Evolutionary conservation across 2,329 filamentous ascomycete species (phyloP), one percentile per base, ranked within the genome.

Genomic region (Aspergillus japonicus): DNA sequence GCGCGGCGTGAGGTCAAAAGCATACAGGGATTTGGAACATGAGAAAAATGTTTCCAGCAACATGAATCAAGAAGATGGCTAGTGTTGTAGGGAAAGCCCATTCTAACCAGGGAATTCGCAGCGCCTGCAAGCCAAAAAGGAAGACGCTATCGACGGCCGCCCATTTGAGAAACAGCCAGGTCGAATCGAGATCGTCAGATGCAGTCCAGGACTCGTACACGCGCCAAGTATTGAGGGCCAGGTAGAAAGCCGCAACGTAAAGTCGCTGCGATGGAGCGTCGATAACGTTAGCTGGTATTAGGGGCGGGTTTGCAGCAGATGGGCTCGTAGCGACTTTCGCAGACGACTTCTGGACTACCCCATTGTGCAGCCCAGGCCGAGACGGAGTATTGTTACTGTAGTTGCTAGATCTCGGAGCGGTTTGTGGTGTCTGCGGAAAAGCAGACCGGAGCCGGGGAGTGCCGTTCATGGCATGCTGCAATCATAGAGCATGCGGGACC

Each of bases 41-140:
- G 67, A 97, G 79, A 80, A 96, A 88, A 67, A 88, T 89, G 79
- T 97, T 92, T 55, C 90, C 75, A 2, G 89, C 72, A 2, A 89
- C 83, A 74, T 97, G 92, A 3, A 83, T 66, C 50, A 90, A 75
- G 70, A 95, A 96, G 23, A 93, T 78, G 33, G 85, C 80, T 47
- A 89, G 84, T 56, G 91, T 89, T 0, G 87, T 87, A 39, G 85
- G 83, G 70, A 91, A 90, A 48, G 91, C 91, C 80, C 94, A 91
- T 80, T 98, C 92, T 60, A 99, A 82, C 96, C 95, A 99, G 60
- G 95, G 95, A 83, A 99, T 96, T 73, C 91, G 87, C 68, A 99
- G 77, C 66, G 90, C 85, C 19, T 96, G 94, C 56, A 99, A 79
- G 7, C 90, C 90, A 74, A 96, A 96, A 64, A 98, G 82, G 74